These are phyloP conservation scores for Coemansia brasiliensis DNA, from an alignment of 192 early-diverging fungal species.

Conservation along the genomic window DNA sequence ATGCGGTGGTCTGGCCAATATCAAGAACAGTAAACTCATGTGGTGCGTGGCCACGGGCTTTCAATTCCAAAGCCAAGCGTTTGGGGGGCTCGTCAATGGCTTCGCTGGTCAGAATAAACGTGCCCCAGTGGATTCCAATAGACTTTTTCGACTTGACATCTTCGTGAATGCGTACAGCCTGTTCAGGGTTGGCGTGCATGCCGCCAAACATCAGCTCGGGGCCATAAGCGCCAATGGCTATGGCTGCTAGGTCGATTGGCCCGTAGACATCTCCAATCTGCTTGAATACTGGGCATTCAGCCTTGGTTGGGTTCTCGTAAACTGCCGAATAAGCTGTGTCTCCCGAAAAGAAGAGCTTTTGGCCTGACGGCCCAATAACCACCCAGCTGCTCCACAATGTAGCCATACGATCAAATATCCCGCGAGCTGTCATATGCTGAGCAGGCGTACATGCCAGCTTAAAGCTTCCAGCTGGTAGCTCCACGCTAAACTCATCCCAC, in stretches of 20 bases:
- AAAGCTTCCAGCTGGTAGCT: conserved; percentile 24
- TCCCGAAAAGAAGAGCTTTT: conserved; percentile 50
- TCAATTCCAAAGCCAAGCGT: conserved; percentile 59
- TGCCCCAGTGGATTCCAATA: conserved; percentile 86
- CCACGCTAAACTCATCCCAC: conserved; percentile 64
- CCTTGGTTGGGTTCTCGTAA: conserved; percentile 52
- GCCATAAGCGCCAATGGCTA: conserved; percentile 85
- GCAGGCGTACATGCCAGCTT: conserved; percentile 74
- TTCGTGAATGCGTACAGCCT: conserved; percentile 76
- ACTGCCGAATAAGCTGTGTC: conserved; percentile 82
- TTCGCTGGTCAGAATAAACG: conserved; percentile 76
- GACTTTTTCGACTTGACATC: conserved; percentile 66
- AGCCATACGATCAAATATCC: conserved; percentile 63
- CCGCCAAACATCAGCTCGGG: conserved; percentile 68
- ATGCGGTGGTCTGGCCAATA: conserved; percentile 53
- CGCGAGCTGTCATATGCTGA: conserved; percentile 58
- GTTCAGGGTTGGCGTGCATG: conserved; percentile 78
- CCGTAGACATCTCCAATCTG: conserved; percentile 76
- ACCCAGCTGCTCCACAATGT: conserved; percentile 84
- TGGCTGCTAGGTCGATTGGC: conserved; percentile 70
- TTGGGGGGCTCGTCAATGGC: conserved; percentile 66
- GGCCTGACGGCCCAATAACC: conserved; percentile 42
- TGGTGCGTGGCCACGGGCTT: conserved; percentile 52
- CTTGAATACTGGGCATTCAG: conserved; percentile 80
- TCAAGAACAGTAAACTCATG: conserved; percentile 49